These are phyloP conservation scores for Yamadazyma buinensis DNA, from an alignment of 1,139 yeast species.

Conservation along the genomic window DNA sequence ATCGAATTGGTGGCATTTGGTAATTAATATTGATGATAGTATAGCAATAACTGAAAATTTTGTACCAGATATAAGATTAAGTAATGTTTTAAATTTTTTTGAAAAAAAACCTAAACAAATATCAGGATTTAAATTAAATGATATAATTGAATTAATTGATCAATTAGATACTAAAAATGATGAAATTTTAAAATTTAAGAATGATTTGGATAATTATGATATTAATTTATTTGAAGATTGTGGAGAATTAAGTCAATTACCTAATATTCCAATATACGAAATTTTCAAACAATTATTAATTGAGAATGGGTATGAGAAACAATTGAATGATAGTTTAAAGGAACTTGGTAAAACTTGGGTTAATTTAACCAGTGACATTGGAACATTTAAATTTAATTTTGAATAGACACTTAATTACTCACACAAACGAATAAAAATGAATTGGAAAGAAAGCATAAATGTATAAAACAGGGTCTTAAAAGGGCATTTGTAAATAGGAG, in stretches of 20 bases:
- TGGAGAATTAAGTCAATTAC: conserved; percentile 34
- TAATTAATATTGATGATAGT: conserved; percentile 74
- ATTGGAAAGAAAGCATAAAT: no score
- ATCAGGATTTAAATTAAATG: conserved; percentile 69
- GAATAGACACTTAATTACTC: no score
- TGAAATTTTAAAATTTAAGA: conserved; percentile 1
- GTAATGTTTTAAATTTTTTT: conserved; percentile 62
- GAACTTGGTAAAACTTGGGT: conserved; percentile 21
- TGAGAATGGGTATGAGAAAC: conserved; percentile 26
- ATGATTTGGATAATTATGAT: conserved; percentile 3
- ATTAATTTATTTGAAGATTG: conserved; percentile 38
- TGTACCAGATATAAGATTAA: conserved; percentile 61
- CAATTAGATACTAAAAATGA: conserved; percentile 16
- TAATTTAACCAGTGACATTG: conserved; percentile 6
- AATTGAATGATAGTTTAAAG: conserved; percentile 30
- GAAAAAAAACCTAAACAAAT: conserved; percentile 65
- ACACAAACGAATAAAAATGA: no score
- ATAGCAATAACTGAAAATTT: conserved; percentile 86
- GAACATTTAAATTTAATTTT: conserved; percentile 14
- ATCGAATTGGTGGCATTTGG: conserved; percentile 95
- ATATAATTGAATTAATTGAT: conserved; percentile 39
- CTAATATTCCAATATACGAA: conserved; percentile 56
- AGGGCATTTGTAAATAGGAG: no score
- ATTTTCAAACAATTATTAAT: conserved; percentile 47
- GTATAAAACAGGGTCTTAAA: no score